Percentiles rank a stretch among this genome's conserved stretches.
Evolutionary conservation across 108 stramenopile genomes (phyloP).

Genomic region (Cyclotella baltica): DNA sequence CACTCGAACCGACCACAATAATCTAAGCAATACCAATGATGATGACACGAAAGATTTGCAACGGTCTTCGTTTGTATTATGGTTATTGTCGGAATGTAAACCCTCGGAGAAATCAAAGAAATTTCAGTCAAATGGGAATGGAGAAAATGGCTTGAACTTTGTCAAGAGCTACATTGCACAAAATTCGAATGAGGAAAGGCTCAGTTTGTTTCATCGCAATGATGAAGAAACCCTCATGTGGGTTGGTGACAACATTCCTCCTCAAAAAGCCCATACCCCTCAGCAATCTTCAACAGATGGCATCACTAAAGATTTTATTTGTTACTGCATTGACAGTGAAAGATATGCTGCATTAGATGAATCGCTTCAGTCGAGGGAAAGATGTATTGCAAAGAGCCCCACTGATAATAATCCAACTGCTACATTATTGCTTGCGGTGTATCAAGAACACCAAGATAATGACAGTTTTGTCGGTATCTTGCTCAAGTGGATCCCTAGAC

Average conservation of each 20-base stretch:
- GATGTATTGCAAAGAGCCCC: background rate
- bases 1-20: constrained; percentile 43
- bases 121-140: constrained; percentile 15
- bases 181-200: too few species aligned
- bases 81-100: constrained; percentile 51
- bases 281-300: background rate
- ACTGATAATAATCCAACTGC: constrained; percentile 2
- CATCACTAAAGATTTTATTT: constrained; percentile 9
- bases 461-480: constrained; percentile 23
- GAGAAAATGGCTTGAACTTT: background rate
- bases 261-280: background rate
- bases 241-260: too few species aligned
- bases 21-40: constrained; percentile 1
- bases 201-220: too few species aligned
- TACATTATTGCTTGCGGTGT: constrained; percentile 17
- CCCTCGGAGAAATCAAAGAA: constrained; percentile 35
- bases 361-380: constrained; percentile 16
- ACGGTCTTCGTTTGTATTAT: constrained; percentile 53
- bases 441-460: background rate
- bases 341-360: constrained; percentile 8
- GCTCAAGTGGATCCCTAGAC: constrained; percentile 65
- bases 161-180: too few species aligned
- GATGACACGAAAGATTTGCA: constrained; percentile 23
- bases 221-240: too few species aligned
- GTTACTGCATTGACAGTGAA: constrained; percentile 2